Evolutionary conservation across 208 protist species (phyloP).

Genomic region (Leishmania tropica): DNA sequence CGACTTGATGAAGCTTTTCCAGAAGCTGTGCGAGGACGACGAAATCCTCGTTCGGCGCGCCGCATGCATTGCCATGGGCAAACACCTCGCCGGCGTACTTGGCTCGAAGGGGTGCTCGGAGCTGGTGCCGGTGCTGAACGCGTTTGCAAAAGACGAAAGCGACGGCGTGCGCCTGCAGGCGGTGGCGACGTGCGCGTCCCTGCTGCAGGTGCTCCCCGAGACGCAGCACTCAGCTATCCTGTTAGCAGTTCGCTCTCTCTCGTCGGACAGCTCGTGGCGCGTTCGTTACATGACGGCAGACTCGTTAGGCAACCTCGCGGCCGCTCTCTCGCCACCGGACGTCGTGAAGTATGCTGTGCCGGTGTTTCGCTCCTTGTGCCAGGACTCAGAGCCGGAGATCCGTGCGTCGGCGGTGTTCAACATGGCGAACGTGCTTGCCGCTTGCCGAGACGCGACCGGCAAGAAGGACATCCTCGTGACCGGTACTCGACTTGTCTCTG

Average conservation of each 20-base stretch:
- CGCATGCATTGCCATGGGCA: constrained; percentile 92
- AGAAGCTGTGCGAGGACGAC: constrained; percentile 94
- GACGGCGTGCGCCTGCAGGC: constrained; percentile 97
- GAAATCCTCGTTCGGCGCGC: constrained; percentile 98
- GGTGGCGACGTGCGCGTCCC: constrained; percentile 89
- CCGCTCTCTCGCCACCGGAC: constrained; percentile 59
- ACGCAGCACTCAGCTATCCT: constrained; percentile 89
- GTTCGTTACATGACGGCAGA: constrained; percentile 98
- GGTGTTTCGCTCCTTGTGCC: constrained; percentile 73
- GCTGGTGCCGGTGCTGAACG: constrained; percentile 89
- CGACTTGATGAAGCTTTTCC: constrained; percentile 64
- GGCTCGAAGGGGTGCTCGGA: constrained; percentile 72
- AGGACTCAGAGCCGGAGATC: constrained; percentile 87
- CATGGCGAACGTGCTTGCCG: constrained; percentile 70
- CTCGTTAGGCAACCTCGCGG: constrained; percentile 82
- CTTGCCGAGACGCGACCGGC: constrained; percentile 52
- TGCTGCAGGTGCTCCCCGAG: constrained; percentile 85
- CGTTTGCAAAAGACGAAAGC: constrained; percentile 94
- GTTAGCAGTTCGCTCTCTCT: constrained; percentile 65
- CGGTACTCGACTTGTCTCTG: constrained; percentile 71
- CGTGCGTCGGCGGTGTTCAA: constrained; percentile 85
- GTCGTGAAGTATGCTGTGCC: constrained; percentile 69
- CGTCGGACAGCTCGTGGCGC: constrained; percentile 96
- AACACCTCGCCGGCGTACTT: constrained; percentile 69
- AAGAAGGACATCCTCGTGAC: constrained; percentile 78